These are phyloP conservation scores for Cystobasidium ongulense DNA, from an alignment of 768 basidiomycete species.

Conservation along the genomic window DNA sequence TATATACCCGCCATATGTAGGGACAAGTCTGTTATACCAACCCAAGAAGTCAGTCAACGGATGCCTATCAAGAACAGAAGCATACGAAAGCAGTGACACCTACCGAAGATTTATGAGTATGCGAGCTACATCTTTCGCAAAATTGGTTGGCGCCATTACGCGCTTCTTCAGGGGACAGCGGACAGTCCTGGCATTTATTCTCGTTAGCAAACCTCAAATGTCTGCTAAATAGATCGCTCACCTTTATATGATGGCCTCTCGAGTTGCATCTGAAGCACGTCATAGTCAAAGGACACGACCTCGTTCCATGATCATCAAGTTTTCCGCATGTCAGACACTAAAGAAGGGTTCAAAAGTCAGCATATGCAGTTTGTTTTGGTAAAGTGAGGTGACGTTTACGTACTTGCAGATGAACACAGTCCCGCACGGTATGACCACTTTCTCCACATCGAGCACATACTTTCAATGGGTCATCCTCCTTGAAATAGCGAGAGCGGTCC, in stretches of 20 bases:
- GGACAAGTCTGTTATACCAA: slow-evolving; percentile 8
- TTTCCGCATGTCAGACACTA: slow-evolving; percentile 30
- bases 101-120: slow-evolving; percentile 10
- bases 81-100: not conserved
- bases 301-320: slow-evolving; percentile 27
- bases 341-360: not conserved
- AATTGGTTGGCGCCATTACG: not conserved
- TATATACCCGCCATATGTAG: slow-evolving; percentile 32
- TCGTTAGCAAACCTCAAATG: too few relatives aligned
- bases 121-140: slow-evolving; percentile 11
- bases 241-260: slow-evolving; percentile 26
- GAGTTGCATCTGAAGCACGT: slow-evolving; percentile 30
- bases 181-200: slow-evolving; percentile 5
- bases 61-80: too few relatives aligned
- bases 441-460: slow-evolving; percentile 26
- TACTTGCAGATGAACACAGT: slow-evolving; percentile 29
- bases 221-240: not conserved
- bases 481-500: slow-evolving; percentile 16
- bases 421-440: slow-evolving; percentile 27
- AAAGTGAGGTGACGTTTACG: not conserved
- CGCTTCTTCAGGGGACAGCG: not conserved
- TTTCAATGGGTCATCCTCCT: slow-evolving; percentile 21
- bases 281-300: slow-evolving; percentile 20
- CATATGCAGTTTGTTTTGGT: not conserved
- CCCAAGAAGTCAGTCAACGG: not conserved